Base-by-base conservation (phyloP, 495 filamentous ascomycete species). In the Letharia columbiana region DNA sequence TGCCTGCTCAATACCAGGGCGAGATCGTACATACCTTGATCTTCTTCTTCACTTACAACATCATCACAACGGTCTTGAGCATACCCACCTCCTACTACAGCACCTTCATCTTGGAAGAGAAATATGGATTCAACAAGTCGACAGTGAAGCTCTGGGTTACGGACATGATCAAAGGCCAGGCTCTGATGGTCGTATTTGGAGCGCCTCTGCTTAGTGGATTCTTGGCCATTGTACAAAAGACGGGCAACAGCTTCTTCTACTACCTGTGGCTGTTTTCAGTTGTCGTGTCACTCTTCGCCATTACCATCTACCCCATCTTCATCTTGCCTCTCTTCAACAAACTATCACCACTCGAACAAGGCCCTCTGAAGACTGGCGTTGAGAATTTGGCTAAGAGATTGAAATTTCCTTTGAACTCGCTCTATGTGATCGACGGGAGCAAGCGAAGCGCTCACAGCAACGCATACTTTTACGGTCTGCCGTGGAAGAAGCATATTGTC, bases 401-500 rank as follows among this genome's bases (percentile, higher is more conserved):
- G 60, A 84, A 96, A 60, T 98, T 98, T 78, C 94, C 94, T 9
- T 82, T 98, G 35, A 83, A 86, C 61, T 90, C 96, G 77, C 82
- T 98, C 31, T 88, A 94, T 71, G 92, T 97, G 70, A 98, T 98
- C 71, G 94, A 98, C 74, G 95, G 94, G 41, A 96, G 91, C 81
- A 97, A 96, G 83, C 87, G 94, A 68, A 93, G 89, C 71, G 91
- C 94, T 40, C 94, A 98, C 78, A 95, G 90, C 80, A 98, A 98
- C 73, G 94, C 94, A 57, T 98, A 98, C 78, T 98, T 98, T 79
- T 96, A 94, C 68, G 94, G 94, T 62, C 82, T 98, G 64, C 94
- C 94, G 10, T 98, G 94, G 92, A 97, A 96, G 84, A 98, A 98
- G 84, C 94, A 96, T 80, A 98, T 98, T 78, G 94, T 98, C 70